Conservation (phyloP, 164 flowering plant species). For the Vitis cinerea region DNA sequence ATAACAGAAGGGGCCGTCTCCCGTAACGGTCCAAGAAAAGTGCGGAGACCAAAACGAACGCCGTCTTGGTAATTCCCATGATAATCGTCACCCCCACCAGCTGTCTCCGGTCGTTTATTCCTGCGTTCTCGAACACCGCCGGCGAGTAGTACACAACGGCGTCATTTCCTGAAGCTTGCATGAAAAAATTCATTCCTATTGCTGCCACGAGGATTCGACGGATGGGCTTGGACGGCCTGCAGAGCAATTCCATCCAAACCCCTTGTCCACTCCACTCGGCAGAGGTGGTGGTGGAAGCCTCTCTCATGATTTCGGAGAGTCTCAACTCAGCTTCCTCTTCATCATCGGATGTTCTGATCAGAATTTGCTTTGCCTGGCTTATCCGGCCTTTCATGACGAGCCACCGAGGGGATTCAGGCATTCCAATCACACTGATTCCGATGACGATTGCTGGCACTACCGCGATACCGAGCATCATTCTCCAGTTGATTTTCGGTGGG, state of each 20-base stretch:
- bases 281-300: not conserved
- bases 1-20: slow-evolving; percentile 61
- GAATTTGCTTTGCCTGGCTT: slow-evolving; percentile 51
- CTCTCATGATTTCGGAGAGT: slow-evolving; percentile 42
- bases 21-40: slow-evolving; percentile 61
- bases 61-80: slow-evolving; percentile 70
- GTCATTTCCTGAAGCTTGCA: slow-evolving; percentile 91
- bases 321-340: slow-evolving; percentile 58
- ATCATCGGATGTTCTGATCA: slow-evolving; percentile 40
- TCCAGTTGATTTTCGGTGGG: slow-evolving; percentile 48
- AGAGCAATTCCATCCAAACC: slow-evolving; percentile 69
- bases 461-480: slow-evolving; percentile 75
- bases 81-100: slow-evolving; percentile 54
- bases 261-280: slow-evolving; percentile 33
- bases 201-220: slow-evolving; percentile 63
- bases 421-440: slow-evolving; percentile 39
- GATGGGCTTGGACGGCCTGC: slow-evolving; percentile 43
- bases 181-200: slow-evolving; percentile 84
- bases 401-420: slow-evolving; percentile 96
- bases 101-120: slow-evolving; percentile 37
- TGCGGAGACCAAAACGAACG: slow-evolving; percentile 63
- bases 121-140: slow-evolving; percentile 65
- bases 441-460: slow-evolving; percentile 55
- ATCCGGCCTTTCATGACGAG: slow-evolving; percentile 58
- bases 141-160: slow-evolving; percentile 85